Evolutionary conservation across 1,139 yeast species (phyloP), one percentile per base, ranked within the genome.

Genomic region (Saccharomycopsis hybrid): DNA sequence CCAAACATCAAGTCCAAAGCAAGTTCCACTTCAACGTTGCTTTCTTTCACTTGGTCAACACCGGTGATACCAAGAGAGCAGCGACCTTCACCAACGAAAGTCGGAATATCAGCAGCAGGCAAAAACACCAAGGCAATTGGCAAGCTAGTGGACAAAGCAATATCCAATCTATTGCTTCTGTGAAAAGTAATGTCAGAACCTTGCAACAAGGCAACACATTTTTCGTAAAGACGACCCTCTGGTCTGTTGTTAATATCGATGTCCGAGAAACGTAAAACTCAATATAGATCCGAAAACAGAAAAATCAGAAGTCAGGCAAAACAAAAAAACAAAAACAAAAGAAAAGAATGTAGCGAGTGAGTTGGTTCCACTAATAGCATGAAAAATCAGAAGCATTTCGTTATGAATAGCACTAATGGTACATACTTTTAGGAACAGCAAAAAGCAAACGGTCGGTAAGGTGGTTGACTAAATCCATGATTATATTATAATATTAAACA

Each of bases 71-170:
- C 98, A 56, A 92, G 72, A 56, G 92, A 90, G 74, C 97, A 92
- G 62, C 92, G 82, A 69, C 98, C 98, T 68, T 90, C 97, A 47
- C 96, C 97, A 5, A 89, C 98, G 61, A 92, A 92, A 46, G 90
- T 81, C 43, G 98, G 98, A 55, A 92, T 92, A 66, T 92, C 98
- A 3, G 97, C 96, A 4, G 98, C 98, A 5, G 98, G 98, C 55
- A 92, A 73, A 68, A 92, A 92, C 52, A 92, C 92, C 56, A 92
- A 74, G 0, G 97, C 98, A 47, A 92, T 78, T 3, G 97, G 97
- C 61, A 92, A 72, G 66, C 85, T 89, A 36, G 97, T 87, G 41
- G 95, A 88, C 50, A 92, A 73, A 1, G 98, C 97, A 62, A 92
- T 92, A 65, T 92, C 98, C 57, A 92, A 74, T 63, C 98, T 79